These are phyloP conservation scores for Fusarium cicatricum DNA, from an alignment of 2,329 filamentous ascomycete species.

Conservation along the genomic window DNA sequence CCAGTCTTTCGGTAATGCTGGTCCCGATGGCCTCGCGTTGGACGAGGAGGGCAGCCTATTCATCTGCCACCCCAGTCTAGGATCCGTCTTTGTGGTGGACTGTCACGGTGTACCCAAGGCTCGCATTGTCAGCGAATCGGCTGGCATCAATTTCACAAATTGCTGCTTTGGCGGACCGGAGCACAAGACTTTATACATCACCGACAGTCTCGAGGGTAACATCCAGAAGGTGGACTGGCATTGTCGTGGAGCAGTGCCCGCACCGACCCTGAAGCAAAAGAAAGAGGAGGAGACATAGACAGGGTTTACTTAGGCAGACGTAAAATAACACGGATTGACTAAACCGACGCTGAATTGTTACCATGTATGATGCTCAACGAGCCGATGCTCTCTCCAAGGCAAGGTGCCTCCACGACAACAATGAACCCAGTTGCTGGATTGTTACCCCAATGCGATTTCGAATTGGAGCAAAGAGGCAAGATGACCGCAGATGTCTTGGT, in stretches of 20 bases:
- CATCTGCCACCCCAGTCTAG: conserved; percentile 48
- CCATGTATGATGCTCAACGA: too few relatives aligned
- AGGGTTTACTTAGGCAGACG: too few relatives aligned
- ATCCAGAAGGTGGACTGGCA: conserved; percentile 47
- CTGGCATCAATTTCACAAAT: conserved; percentile 50
- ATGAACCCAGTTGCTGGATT: too few relatives aligned
- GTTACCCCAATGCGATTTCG: too few relatives aligned
- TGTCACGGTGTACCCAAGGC: conserved; percentile 48
- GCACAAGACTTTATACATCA: conserved; percentile 51
- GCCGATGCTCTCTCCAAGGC: too few relatives aligned
- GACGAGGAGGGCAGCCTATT: conserved; percentile 52
- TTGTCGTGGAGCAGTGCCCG: conserved; percentile 38
- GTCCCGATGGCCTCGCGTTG: conserved; percentile 50
- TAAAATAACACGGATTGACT: too few relatives aligned
- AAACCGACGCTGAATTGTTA: too few relatives aligned
- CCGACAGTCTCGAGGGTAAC: conserved; percentile 51
- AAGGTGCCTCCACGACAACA: too few relatives aligned
- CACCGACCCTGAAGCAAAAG: neutral
- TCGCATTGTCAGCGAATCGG: conserved; percentile 44
- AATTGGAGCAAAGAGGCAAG: too few relatives aligned
- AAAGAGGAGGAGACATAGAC: neutral
- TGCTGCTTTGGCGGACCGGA: conserved; percentile 52
- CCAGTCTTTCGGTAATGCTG: conserved; percentile 51
- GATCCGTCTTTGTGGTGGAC: conserved; percentile 50
- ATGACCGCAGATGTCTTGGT: too few relatives aligned